Evolutionary conservation across 2,329 filamentous ascomycete genomes (phyloP), one percentile per base, ranked within the genome.

Genomic region (Bipolaris victoriae): DNA sequence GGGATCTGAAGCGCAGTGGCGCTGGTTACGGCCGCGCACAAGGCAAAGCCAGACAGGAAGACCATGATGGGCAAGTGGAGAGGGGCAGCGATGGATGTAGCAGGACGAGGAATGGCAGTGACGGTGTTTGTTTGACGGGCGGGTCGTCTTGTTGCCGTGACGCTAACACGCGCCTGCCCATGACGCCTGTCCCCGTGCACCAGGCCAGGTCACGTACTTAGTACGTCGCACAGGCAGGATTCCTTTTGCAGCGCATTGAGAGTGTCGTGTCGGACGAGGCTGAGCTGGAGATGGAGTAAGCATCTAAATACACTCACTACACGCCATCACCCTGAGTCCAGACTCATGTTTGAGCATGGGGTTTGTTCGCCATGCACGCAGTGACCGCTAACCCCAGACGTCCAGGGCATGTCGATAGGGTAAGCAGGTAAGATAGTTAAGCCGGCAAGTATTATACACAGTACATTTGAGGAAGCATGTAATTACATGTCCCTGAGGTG

Each of bases 1-100:
- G 73, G 73, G 3, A 75, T 60, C 50, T 75, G 73, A 6, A 72
- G 57, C 16, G 69, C 71, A 11, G 65, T 47, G 7, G 66, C 69
- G 43, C 68, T 57, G 22, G 69, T 66, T 4, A 68, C 52, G 29
- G 66, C 65, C n/a, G 67, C 71, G 49, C 67, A 72, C 20, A 75
- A 63, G 46, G 65, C 69, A 60, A 71, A 66, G 20, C 55, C 65
- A 41, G 65, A 66, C 46, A 57, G 62, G 57, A 59, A 64, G 40
- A 70, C 66, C 73, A 75, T 75, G 31, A 39, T 70, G 55, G 31
- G 47, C 22, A 41, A 51, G 33, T 13, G 16, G 33, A 40, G 40
- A 36, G 18, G 44, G 41, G 46, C 26, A 35, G 29, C 29, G 29
- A 64, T 49, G 54, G 37, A 41, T 37, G 20, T 40, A 24, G 46